These are phyloP conservation scores for Cucurbita argyrosperma DNA, from an alignment of 306 rosid species.

Conservation along the genomic window DNA sequence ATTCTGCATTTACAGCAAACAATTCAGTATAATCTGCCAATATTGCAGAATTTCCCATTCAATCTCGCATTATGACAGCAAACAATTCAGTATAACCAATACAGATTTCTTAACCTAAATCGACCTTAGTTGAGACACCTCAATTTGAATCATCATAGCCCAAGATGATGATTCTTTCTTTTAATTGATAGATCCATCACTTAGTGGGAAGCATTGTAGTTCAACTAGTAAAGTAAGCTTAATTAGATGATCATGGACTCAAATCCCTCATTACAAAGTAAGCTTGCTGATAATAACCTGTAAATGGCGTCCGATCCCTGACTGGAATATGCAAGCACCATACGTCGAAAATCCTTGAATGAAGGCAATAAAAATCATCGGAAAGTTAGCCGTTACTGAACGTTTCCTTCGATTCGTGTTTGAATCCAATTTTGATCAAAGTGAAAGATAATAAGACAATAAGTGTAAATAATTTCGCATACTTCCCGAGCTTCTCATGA, in stretches of 20 bases:
- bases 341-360: constrained; percentile 54
- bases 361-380: neutral
- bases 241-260: neutral
- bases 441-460: neutral
- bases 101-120: neutral
- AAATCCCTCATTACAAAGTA: neutral
- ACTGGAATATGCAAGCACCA: constrained; percentile 93
- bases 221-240: neutral
- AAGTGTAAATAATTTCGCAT: neutral
- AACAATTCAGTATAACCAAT: neutral
- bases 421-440: neutral
- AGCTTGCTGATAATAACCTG: constrained; percentile 22
- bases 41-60: neutral
- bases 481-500: constrained; percentile 61
- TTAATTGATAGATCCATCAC: neutral
- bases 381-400: constrained; percentile 1
- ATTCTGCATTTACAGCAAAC: constrained; percentile 23
- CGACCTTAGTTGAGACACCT: neutral
- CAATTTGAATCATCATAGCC: neutral
- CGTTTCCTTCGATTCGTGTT: neutral
- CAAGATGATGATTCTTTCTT: neutral
- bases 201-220: neutral
- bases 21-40: neutral
- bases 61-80: neutral
- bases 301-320: constrained; percentile 56